These are phyloP conservation scores for Camellia sinensis DNA, from an alignment of 148 eudicot genomes.

Conservation along the genomic window DNA sequence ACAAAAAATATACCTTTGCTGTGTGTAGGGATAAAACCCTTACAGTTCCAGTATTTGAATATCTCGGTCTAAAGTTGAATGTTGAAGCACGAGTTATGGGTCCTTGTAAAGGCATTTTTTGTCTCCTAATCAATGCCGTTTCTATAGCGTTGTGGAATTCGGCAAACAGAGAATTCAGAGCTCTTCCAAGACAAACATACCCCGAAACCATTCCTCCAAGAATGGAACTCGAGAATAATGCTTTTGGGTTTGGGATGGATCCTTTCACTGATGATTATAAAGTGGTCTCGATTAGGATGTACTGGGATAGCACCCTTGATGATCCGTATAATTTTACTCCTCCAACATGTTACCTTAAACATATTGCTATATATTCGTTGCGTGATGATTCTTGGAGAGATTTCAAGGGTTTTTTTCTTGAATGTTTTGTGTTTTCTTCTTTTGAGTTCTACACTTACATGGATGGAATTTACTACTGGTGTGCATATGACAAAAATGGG, in stretches of 20 bases:
- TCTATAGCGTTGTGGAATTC: background rate
- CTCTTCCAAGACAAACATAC: background rate
- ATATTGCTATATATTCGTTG: background rate
- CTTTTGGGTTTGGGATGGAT: background rate
- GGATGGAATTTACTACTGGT: too few relatives aligned
- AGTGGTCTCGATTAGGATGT: background rate
- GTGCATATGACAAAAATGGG: too few relatives aligned
- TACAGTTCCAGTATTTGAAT: background rate
- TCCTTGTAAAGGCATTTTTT: background rate
- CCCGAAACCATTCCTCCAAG: background rate
- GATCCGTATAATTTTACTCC: background rate
- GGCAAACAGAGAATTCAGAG: background rate
- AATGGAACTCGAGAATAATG: background rate
- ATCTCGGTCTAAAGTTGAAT: background rate
- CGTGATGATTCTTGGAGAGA: background rate
- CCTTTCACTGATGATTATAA: background rate
- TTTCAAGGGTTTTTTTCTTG: background rate
- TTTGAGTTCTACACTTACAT: too few relatives aligned
- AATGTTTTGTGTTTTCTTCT: too few relatives aligned
- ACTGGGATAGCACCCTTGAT: background rate
- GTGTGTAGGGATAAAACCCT: background rate
- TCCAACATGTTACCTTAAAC: background rate
- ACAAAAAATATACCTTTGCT: background rate
- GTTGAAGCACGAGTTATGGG: background rate
- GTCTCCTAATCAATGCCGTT: background rate